A percentile compares a stretch with the other conserved stretches of the same genome.
phyloP scores from a whole-genome alignment of 148 eudicot genomes.

The Rhododendron simsii region DNA sequence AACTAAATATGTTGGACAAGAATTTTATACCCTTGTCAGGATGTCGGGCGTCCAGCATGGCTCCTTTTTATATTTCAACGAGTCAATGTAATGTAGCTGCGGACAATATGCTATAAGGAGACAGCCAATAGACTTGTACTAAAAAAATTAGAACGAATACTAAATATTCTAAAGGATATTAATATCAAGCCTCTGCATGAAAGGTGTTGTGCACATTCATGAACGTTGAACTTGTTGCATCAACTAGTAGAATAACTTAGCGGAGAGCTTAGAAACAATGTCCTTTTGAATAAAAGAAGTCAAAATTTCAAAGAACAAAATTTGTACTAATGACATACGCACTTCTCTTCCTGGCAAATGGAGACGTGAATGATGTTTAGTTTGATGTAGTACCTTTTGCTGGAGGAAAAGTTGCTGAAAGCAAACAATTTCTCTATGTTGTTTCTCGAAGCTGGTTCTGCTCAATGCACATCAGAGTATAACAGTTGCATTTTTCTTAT shows the following conservation, averaged over 20 bases:
- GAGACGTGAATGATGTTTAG: too few relatives aligned
- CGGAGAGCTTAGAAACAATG: neutral
- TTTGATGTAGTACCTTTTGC: neutral
- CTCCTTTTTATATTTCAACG: neutral
- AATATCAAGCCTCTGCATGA: neutral
- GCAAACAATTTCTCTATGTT: neutral
- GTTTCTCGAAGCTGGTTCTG: conserved; percentile 1
- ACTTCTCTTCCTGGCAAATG: neutral
- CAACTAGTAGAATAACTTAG: neutral
- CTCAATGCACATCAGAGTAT: neutral
- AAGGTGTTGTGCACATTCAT: neutral
- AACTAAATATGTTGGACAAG: neutral
- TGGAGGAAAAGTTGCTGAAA: neutral
- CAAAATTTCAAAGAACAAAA: neutral
- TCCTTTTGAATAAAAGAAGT: neutral
- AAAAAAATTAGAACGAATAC: neutral
- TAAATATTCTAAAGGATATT: neutral
- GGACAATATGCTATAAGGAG: neutral
- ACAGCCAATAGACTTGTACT: neutral
- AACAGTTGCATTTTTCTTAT: neutral
- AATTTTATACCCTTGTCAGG: neutral
- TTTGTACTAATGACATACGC: neutral
- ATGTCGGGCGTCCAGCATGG: neutral
- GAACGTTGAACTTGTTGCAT: neutral
- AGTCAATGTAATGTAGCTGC: neutral